Base-by-base conservation (phyloP, 345 rosid genomes). In the Bretschneidera sinensis region DNA sequence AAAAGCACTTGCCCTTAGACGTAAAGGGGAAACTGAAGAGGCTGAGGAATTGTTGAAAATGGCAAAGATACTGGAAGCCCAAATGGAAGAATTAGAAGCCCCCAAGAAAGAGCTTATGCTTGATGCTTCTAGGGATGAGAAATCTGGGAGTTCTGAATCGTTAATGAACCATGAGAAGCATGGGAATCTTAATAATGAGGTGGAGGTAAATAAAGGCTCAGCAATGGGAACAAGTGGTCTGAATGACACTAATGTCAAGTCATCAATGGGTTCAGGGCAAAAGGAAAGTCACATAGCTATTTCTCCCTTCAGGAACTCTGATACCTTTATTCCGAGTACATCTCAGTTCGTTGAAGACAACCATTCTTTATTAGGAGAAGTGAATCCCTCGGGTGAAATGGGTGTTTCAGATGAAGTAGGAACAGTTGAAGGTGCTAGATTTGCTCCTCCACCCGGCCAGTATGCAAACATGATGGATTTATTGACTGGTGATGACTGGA, bases 1-100 rank as follows among this genome's bases (percentile, higher is more conserved):
- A 62, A 81, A 78, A 61, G 86, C 81, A 35, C 85, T 81, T 71
- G 79, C 82, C 39, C 69, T 60, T 55, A 79, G 79, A 54, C 83
- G 84, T 49, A 75, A 77, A 62, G 88, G 91, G 61, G 68, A 85
- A 60, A 65, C 61, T 33, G 83, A 66, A 56, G 85, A 81, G 28
- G 84, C 84, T 19, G 89, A 83, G 50, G 84, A 78, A 57, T 21
- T 81, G 68, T 66, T 78, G 70, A 72, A 66, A 51, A 71, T 54
- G 67, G 82, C 81, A 13, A 69, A 66, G 64, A 72, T 62, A 34
- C 47, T 86, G 50, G 84, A 88, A 67, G 78, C 77, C 34, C 75
- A 86, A 54, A 61, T 88, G 66, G 79, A 78, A 59, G 86, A 73
- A 61, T 21, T 75, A 17, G 91, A 87, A 57, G 65, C 59, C 33